Evolutionary conservation across 305 asterid genomes (phyloP), one percentile per base, ranked within the genome.

Genomic region (Fraxinus nigra): DNA sequence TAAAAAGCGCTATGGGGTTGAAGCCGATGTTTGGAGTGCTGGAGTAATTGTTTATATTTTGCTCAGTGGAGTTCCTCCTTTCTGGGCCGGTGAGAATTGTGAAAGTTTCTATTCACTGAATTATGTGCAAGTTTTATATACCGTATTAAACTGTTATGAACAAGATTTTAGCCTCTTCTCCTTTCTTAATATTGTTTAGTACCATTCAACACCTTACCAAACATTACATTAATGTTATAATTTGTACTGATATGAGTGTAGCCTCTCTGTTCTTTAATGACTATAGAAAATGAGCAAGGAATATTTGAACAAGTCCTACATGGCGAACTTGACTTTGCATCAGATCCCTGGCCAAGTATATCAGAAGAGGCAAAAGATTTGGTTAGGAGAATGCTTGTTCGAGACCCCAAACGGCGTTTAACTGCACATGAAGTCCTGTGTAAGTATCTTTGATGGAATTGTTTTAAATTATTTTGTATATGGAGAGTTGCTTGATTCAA

Each of bases 31-130:
- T 16, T 91, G 95, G 97, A 92, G 95, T 85, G 97, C 95, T 73
- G 97, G 97, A 79, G 97, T 92, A 38, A 91, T 92, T 65, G 92
- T 92, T 83, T 92, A 92, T 88, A 92, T 92, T 82, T 87, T 92
- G 87, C 91, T 92, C 54, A 90, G 97, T 76, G 97, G 97, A 78
- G 97, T 92, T 81, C 97, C 97, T 87, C 97, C 97, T 1, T 92
- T 91, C 73, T 92, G 97, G 97, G 90, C 92, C 78, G 97, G 97
- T 92, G 85, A 92, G 92, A 82, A 72, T 46, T 67, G 7, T 72
- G 16, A 11, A 72, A 30, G 28, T 82, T 72, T 72, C 61, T 20
- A 24, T 77, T 79, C 28, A 13, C 56, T 80, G n/a, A 46, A 24
- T 65, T 40, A 59, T 80, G 16, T 70, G 43, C 43, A 32, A 32